Evolutionary conservation across 176 grass and related monocot genomes (phyloP), one percentile per base, ranked within the genome.

Genomic region (Oryza glaberrima): DNA sequence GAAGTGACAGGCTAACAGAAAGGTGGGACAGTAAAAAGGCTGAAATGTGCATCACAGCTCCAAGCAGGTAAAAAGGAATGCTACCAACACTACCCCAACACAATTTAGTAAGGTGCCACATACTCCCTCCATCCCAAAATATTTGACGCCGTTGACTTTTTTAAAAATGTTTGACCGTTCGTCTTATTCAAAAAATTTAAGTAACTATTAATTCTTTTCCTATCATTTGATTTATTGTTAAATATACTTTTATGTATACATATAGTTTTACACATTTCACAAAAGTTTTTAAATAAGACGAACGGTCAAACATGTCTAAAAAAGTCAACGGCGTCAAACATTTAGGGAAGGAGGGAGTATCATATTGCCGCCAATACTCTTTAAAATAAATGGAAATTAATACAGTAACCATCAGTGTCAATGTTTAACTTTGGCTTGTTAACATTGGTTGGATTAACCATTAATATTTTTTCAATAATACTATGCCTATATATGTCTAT

Each of bases 401-500:
- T 72, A 28, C 1, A n/a, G 15, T n/a, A n/a, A 72, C 23, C n/a
- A 78, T 72, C 46, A 0, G 22, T 22, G 66, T 38, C 19, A 22
- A 73, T 73, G 65, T 65, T 12, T 20, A 38, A 69, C 28, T n/a
- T 15, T 58, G 34, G 3, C 38, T 85, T 64, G 16, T 48, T 73
- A 68, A 68, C 45, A 76, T 43, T 26, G 52, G 67, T 30, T 1
- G 67, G 49, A 72, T 72, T 56, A 58, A 81, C 17, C 35, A 60
- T 40, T 45, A 79, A 67, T 54, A 73, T 52, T 71, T 30, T 0
- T 3, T 32, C 77, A 26, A 47, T 19, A 8, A 16, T 5, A 63
- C 58, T 23, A 63, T 23, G 56, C 36, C 68, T 69, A 52, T 46
- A 43, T 13, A 87, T 70, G 25, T 13, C 69, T 30, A 82, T 77